Percentiles rank a stretch among this genome's conserved stretches.
Conservation (phyloP, 345 rosid species). For the Salix koriyanagi region DNA sequence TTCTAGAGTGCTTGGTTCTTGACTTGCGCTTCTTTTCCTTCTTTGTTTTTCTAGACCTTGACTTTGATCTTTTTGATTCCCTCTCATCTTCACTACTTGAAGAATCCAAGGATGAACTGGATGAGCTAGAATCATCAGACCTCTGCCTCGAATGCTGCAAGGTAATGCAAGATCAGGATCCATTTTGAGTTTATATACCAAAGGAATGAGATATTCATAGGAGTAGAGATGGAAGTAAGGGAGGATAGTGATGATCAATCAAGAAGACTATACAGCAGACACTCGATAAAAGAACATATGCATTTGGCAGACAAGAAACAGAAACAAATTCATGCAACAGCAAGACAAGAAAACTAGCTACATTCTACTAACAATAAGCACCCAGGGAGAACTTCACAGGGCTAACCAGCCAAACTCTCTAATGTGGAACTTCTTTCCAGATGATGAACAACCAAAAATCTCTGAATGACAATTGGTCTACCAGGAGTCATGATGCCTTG, state of each 20-base stretch:
- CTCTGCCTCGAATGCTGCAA: conserved; percentile 69
- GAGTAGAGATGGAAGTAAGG: background rate
- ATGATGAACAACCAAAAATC: background rate
- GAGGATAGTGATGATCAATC: background rate
- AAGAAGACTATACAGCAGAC: background rate
- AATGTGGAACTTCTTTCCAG: background rate
- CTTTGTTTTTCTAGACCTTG: conserved; percentile 62
- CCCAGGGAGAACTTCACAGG: background rate
- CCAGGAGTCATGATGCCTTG: background rate
- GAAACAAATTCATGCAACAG: background rate
- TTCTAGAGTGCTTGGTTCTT: conserved; percentile 48
- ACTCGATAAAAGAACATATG: background rate
- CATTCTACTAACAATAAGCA: background rate
- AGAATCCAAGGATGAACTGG: conserved; percentile 64
- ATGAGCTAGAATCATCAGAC: conserved; percentile 52
- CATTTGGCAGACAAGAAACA: background rate
- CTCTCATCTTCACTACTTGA: conserved; percentile 73
- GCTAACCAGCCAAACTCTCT: background rate
- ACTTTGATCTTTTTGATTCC: conserved; percentile 71
- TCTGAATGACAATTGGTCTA: background rate
- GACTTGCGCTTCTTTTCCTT: conserved; percentile 73
- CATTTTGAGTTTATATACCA: background rate
- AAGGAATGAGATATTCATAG: background rate
- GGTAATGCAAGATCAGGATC: conserved; percentile 6
- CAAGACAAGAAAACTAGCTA: too few species aligned